Base-by-base conservation (phyloP, 768 basidiomycete genomes). In the Trametes villosa region DNA sequence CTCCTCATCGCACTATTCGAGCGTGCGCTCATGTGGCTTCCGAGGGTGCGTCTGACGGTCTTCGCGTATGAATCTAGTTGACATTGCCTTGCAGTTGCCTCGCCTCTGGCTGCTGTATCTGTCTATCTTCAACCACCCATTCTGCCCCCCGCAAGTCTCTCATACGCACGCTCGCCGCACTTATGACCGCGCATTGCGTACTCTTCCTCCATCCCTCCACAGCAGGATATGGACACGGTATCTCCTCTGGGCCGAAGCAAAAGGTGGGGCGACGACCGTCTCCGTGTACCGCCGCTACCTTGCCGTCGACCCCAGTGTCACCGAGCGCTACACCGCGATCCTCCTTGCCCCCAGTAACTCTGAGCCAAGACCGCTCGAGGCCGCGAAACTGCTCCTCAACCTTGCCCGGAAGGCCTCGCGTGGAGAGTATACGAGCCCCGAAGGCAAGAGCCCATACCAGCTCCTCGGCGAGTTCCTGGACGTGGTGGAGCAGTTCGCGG, bases 401-500 rank as follows among this genome's bases (percentile, higher is more conserved):
- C 76, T 98, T 58, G 92, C 94, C 29, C 83, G 94, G 53, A 90
- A 90, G 69, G 93, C 96, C 2, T 81, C 89, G 0, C 81, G 84
- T 40, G 95, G 94, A 26, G 85, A 88, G 60, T 98, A 97, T 70
- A 79, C 78, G 15, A 94, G 92, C 59, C 87, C 92, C 0, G 95
- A 98, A 72, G 92, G 91, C 49, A 98, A 98, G 76, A 96, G 94
- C 60, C 89, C 96, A 1, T 98, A 97, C 70, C 95, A 98, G 68
- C 81, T 98, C 4, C 85, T 99, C 22, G 87, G 87, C 53, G 93
- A 97, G 64, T 98, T 91, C 82, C 83, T 98, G 44, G 92, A 96
- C 34, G 85, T 97, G 4, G 91, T 92, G 34, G 96, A 98, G 73
- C 83, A 86, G 61, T 90, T 88, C 68, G 84, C 96, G 0, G 97